A percentile compares a stretch with the other conserved stretches of the same genome.
Evolutionary conservation across 164 flowering plant genomes (phyloP).

Genomic region (Houttuynia cordata): DNA sequence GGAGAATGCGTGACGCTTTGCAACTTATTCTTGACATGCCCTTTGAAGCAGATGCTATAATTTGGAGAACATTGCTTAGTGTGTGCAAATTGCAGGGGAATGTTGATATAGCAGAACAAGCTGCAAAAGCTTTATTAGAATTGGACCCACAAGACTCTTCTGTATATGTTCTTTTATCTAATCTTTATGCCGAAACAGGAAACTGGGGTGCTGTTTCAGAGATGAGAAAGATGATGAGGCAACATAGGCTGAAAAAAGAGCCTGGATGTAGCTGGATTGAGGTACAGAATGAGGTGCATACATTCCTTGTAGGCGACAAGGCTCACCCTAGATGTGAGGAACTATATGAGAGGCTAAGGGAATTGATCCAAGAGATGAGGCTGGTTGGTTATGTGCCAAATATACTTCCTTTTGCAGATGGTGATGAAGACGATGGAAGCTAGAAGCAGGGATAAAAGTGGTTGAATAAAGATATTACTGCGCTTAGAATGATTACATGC

Average conservation of each 20-base stretch:
- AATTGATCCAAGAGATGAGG: slow-evolving; percentile 49
- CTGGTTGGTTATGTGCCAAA: slow-evolving; percentile 23
- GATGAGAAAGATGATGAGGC: slow-evolving; percentile 51
- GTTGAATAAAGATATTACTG: not conserved
- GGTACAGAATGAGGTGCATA: slow-evolving; percentile 47
- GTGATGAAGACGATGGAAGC: slow-evolving; percentile 2
- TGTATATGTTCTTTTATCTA: slow-evolving; percentile 51
- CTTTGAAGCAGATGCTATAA: slow-evolving; percentile 53
- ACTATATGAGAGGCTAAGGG: slow-evolving; percentile 38
- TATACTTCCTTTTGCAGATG: slow-evolving; percentile 10
- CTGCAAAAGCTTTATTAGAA: slow-evolving; percentile 36
- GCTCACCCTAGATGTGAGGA: slow-evolving; percentile 52
- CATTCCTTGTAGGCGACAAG: slow-evolving; percentile 59
- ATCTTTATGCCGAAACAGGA: slow-evolving; percentile 65
- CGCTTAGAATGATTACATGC: not conserved
- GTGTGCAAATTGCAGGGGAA: slow-evolving; percentile 53
- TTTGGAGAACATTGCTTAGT: slow-evolving; percentile 72
- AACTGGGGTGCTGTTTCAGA: slow-evolving; percentile 58
- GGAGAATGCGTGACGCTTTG: slow-evolving; percentile 44
- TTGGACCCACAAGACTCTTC: slow-evolving; percentile 72
- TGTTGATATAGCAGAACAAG: slow-evolving; percentile 65
- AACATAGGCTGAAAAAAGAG: slow-evolving; percentile 49
- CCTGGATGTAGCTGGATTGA: slow-evolving; percentile 94
- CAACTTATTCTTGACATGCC: slow-evolving; percentile 60
- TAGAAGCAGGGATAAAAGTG: not conserved